Percentiles rank a stretch among this genome's conserved stretches.
Conservation (phyloP, 805 yeast species). For the Barnettozyma vustinii region DNA sequence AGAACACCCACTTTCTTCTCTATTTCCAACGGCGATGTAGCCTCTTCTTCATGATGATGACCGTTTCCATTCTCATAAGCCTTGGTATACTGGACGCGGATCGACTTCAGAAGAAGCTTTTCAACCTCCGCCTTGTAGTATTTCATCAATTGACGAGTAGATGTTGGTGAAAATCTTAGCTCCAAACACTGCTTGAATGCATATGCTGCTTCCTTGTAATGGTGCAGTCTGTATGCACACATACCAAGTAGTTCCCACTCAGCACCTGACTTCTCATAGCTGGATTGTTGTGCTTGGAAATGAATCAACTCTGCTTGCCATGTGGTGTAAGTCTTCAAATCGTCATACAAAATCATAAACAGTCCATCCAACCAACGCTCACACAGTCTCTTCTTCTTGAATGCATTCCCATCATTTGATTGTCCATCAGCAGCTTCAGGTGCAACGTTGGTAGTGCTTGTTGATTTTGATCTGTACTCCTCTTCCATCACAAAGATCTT, state of each 20-base stretch:
- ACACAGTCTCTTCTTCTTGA: slow-evolving; percentile 61
- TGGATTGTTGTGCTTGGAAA: slow-evolving; percentile 81
- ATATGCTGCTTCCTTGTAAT: slow-evolving; percentile 77
- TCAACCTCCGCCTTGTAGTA: slow-evolving; percentile 50
- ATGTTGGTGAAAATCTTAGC: slow-evolving; percentile 73
- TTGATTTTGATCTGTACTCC: slow-evolving; percentile 41
- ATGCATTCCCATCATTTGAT: slow-evolving; percentile 30
- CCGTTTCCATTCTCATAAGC: not conserved
- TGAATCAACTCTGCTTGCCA: slow-evolving; percentile 92
- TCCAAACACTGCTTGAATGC: slow-evolving; percentile 74
- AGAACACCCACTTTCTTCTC: slow-evolving; percentile 35
- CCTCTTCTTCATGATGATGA: slow-evolving; percentile 8
- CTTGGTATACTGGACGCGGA: slow-evolving; percentile 6
- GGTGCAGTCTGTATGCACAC: slow-evolving; percentile 81
- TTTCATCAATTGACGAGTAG: slow-evolving; percentile 67
- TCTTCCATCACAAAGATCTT: slow-evolving; percentile 66
- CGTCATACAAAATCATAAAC: slow-evolving; percentile 66
- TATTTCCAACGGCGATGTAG: slow-evolving; percentile 20
- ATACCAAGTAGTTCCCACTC: slow-evolving; percentile 94
- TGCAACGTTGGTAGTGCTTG: slow-evolving; percentile 10
- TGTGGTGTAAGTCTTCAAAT: slow-evolving; percentile 75
- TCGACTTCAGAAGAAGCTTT: slow-evolving; percentile 23
- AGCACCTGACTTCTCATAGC: slow-evolving; percentile 67
- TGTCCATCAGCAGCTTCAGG: slow-evolving; percentile 3
- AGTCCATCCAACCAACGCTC: slow-evolving; percentile 71